These are phyloP conservation scores for Xanthoconium purpureum DNA, from an alignment of 768 basidiomycete species.

Conservation along the genomic window DNA sequence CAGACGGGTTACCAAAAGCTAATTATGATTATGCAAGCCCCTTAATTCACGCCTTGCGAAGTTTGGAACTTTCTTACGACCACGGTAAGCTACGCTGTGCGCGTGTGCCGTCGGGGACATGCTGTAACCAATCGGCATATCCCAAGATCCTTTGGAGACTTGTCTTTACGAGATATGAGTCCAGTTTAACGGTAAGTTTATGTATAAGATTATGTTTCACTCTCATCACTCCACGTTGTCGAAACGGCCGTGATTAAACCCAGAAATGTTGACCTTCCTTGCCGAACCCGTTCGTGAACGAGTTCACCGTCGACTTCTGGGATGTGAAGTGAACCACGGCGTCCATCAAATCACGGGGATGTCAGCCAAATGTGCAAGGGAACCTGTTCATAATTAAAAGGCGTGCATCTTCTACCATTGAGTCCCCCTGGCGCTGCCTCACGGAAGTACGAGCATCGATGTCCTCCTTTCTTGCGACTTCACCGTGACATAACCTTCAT, in stretches of 20 bases:
- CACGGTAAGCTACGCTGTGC: neutral
- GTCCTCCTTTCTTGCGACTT: slow-evolving; percentile 5
- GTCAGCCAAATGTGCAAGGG: neutral
- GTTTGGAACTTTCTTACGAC: neutral
- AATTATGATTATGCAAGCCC: slow-evolving; percentile 12
- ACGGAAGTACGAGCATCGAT: neutral
- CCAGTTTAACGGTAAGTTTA: slow-evolving; percentile 6
- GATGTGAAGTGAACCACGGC: neutral
- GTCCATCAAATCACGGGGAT: slow-evolving; percentile 3
- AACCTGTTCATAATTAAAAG: slow-evolving; percentile 8
- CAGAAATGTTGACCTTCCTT: neutral
- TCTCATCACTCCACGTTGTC: slow-evolving; percentile 2
- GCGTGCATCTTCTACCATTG: neutral
- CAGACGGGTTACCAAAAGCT: slow-evolving; percentile 3
- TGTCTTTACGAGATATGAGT: slow-evolving; percentile 9
- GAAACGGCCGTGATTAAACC: neutral
- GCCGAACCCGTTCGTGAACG: neutral
- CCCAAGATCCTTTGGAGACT: neutral
- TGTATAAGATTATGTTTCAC: neutral
- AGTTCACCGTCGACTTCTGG: slow-evolving; percentile 1
- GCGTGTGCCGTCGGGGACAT: neutral
- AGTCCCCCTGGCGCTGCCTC: slow-evolving; percentile 15
- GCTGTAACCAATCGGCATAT: slow-evolving; percentile 1
- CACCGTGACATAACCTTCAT: slow-evolving; percentile 10
- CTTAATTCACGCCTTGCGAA: neutral